Base-by-base conservation (phyloP, 805 yeast genomes). In the Kuraishia capsulata region DNA sequence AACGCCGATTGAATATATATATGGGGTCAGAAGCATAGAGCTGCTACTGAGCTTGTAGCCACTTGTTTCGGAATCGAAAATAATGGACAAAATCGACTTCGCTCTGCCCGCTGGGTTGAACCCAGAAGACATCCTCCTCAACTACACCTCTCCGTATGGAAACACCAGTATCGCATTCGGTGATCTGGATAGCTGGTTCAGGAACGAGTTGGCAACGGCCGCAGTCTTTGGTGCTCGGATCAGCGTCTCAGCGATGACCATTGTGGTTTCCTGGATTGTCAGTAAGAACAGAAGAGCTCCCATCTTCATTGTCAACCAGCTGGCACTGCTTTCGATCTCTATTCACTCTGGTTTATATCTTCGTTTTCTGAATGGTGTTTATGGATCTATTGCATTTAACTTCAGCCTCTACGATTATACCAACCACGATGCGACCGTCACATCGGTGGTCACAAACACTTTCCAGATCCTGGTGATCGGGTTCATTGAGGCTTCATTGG, bases 301-400 rank as follows among this genome's bases (percentile, higher is more conserved):
- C 5, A 73, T 87, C 21, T 90, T 86, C 54, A 54, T 78, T n/a
- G 58, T 87, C 33, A 88, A 89, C 56, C 78, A 78, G 52, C 37
- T 66, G 2, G 73, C 83, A 25, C 62, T 90, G 38, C 36, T 73
- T 2, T 52, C 77, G 4, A 58, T 80, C 38, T 55, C 80, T 4
- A 40, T 87, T 13, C 81, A 83, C 38, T 73, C 88, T 1, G 69
- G 73, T 2, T 57, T 88, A 4, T 78, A 71, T 57, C 49, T 82
- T 21, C 67, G 60, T 10, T 76, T 78, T 45, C 52, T 78, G 16
- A 50, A 69, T 25, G 74, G 82, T 9, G 67, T 76, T 1, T 73
- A 70, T 45, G 62, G 69, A 21, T 60, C 78, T 0, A 39, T 76
- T 1, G 60, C 81, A 1, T 64, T 65, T 39, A 44, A 49, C 9